Percentiles rank a stretch among this genome's conserved stretches.
Conservation (phyloP, 768 basidiomycete species). For the Russula abietina region DNA sequence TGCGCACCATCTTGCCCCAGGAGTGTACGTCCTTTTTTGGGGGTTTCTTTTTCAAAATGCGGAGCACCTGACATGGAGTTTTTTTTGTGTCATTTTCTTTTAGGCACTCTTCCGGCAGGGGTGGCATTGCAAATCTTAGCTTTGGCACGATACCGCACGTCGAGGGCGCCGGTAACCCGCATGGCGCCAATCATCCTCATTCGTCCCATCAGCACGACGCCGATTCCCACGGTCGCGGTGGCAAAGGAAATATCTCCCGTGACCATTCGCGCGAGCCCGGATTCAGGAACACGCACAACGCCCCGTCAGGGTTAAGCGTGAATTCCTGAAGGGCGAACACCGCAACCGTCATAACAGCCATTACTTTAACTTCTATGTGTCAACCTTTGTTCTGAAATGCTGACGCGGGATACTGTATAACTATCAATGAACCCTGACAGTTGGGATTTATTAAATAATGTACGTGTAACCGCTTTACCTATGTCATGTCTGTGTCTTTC, state of each 20-base stretch:
- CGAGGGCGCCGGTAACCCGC: slow-evolving; percentile 23
- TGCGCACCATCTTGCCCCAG: slow-evolving; percentile 29
- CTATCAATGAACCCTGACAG: background rate
- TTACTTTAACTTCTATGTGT: background rate
- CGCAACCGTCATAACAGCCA: background rate
- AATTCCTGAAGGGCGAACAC: no score
- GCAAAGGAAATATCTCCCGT: slow-evolving; percentile 50
- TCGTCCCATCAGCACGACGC: slow-evolving; percentile 26
- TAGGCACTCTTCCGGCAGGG: slow-evolving; percentile 61
- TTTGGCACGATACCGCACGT: slow-evolving; percentile 24
- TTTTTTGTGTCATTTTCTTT: slow-evolving; percentile 12
- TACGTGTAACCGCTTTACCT: background rate
- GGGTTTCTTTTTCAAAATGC: background rate
- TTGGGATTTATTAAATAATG: background rate
- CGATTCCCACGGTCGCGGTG: slow-evolving; percentile 52
- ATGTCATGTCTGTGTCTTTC: background rate
- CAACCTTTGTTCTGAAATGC: background rate
- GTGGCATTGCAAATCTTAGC: slow-evolving; percentile 59
- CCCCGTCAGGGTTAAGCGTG: slow-evolving; percentile 18
- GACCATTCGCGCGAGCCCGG: slow-evolving; percentile 33
- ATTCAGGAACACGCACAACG: background rate
- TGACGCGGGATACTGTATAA: background rate
- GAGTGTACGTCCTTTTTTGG: slow-evolving; percentile 37
- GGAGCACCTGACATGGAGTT: background rate
- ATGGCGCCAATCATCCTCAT: slow-evolving; percentile 4